Conservation (phyloP, 768 basidiomycete genomes). For the Rhizopogon vesiculosus region DNA sequence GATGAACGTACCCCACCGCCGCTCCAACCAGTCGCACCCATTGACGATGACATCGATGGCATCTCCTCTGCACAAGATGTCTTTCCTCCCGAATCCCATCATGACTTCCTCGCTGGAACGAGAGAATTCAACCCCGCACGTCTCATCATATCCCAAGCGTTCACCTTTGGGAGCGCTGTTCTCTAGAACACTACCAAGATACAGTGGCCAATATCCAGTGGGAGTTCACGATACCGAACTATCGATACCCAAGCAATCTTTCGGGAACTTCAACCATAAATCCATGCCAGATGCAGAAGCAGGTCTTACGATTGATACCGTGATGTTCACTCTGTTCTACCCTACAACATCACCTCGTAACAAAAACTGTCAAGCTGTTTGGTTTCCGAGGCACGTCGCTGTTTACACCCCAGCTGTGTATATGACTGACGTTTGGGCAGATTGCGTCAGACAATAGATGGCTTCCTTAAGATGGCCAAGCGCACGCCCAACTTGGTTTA, state of each 20-base stretch:
- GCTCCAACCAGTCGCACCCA: not conserved
- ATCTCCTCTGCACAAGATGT: not conserved
- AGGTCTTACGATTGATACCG: constrained; percentile 24
- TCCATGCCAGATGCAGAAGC: constrained; percentile 14
- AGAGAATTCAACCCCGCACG: not conserved
- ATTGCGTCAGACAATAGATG: constrained; percentile 26
- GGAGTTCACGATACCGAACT: constrained; percentile 29
- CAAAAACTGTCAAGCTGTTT: constrained; percentile 4
- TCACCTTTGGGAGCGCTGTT: constrained; percentile 14
- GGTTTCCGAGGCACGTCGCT: constrained; percentile 24
- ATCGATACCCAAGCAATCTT: constrained; percentile 19
- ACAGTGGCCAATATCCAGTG: constrained; percentile 25
- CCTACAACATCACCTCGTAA: constrained; percentile 13
- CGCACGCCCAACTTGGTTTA: constrained; percentile 23
- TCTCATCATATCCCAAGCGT: not conserved
- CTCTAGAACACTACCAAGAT: constrained; percentile 23
- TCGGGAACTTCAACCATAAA: constrained; percentile 23
- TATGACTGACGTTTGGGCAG: constrained; percentile 4
- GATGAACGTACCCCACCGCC: too few relatives aligned
- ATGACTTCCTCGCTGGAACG: not conserved
- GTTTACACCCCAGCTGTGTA: not conserved
- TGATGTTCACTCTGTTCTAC: constrained; percentile 30
- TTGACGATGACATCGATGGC: not conserved
- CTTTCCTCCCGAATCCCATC: not conserved
- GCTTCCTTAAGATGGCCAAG: constrained; percentile 27